Evolutionary conservation across 345 rosid species (phyloP), one percentile per base, ranked within the genome.

Genomic region (Rhizophora apiculata): DNA sequence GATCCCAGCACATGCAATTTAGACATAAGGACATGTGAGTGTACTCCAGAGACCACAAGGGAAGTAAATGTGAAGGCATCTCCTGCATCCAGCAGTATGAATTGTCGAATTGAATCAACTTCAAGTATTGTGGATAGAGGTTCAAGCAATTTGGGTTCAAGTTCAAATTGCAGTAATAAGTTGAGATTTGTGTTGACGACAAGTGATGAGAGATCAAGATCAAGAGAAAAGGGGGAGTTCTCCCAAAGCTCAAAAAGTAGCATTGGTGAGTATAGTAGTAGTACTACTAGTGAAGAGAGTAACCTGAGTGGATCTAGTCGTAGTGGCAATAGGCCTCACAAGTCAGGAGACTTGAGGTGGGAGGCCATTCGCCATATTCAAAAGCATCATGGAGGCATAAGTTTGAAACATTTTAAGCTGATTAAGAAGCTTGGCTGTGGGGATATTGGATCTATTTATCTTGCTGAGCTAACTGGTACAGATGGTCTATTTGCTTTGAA

Each of bases 241-340:
- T 89, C 95, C 55, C 95, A 85, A 66, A 89, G 88, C 83, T 89
- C 93, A 18, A 89, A 89, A 80, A 87, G 96, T 77, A 89, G 96
- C 81, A 85, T 87, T 4, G 92, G 89, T 67, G 91, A 87, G 16
- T 86, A 82, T 67, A 89, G 92, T 60, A 83, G 87, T 62, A 83
- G 88, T 76, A 85, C 83, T 73, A 79, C 78, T 21, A 87, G 92
- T 62, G 88, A 82, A 59, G 85, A 82, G 46, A 83, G 91, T 80
- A 79, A 72, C 71, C 79, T 85, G 54, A 86, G 87, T 36, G 79
- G 82, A 64, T 84, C 86, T 62, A 80, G 82, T 79, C 80, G 82
- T 49, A 74, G 79, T 72, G 83, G 86, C 64, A 80, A 72, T 65
- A 81, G 96, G 79, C 96, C 91, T 65, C 96, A 89, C 74, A 89